Evolutionary conservation across 78 protist genomes (phyloP), one percentile per base, ranked within the genome.

Genomic region (Dictyostelium firmibasis): DNA sequence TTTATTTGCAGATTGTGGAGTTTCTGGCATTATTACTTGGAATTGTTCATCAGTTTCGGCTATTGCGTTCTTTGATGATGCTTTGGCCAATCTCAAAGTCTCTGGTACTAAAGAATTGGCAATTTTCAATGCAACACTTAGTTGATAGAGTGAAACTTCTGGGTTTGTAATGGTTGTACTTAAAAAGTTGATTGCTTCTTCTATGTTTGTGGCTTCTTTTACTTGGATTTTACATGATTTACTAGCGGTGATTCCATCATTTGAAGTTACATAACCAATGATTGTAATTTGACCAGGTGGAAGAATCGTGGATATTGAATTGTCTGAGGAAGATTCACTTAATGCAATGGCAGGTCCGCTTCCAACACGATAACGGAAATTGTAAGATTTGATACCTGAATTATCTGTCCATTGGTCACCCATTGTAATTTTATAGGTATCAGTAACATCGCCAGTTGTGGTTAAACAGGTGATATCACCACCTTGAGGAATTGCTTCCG

Each of bases 401-500:
- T 33, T 75, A 27, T 86, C 18, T 0, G 38, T 85, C 94, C 94
- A 89, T 44, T 41, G 35, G 4, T 75, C n/a, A 14, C 87, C 86
- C 87, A 89, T 23, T 31, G 69, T 44, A 33, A 89, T 36, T 5
- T 29, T 23, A 67, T 36, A 89, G 6, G 74, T 67, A n/a, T 89
- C 94, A 1, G 83, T 76, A 2, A 89, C 82, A 11, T 41, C 29
- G 44, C 94, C 94, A 31, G 44, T 69, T 20, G 41, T 9, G 0
- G 67, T 29, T 29, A 41, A 31, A 50, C 83, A 70, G 4, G 35
- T 81, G 10, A 89, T 81, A 2, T 41, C 38, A 13, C 94, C 94
- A 81, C 94, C 94, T 7, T 50, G 57, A 3, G 94, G 94, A 10
- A 16, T 27, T 14, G 87, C 83, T 70, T 89, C 87, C 35, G 94